Conservation (phyloP, 1,284 basidiomycete species). For the Sanguinoderma infundibulare region DNA sequence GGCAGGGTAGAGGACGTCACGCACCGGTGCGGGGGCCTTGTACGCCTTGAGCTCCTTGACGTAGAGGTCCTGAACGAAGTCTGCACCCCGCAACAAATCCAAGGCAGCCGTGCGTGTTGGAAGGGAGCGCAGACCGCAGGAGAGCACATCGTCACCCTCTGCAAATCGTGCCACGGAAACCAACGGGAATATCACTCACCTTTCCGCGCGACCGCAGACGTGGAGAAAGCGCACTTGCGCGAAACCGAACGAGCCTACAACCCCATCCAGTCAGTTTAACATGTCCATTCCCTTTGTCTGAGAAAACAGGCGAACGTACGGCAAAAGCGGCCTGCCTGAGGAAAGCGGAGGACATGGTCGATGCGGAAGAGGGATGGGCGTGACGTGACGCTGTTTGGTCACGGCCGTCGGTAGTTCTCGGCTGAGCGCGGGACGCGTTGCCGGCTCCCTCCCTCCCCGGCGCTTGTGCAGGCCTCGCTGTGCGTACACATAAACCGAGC, state of each 20-base stretch:
- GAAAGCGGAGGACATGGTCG: constrained; percentile 59
- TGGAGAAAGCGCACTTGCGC: constrained; percentile 61
- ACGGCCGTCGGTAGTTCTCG: constrained; percentile 26
- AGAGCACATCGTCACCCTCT: neutral
- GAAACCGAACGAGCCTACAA: constrained; percentile 43
- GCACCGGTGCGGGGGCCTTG: constrained; percentile 68
- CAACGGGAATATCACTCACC: constrained; percentile 48
- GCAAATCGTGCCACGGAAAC: constrained; percentile 7
- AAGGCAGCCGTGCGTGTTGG: too few species aligned
- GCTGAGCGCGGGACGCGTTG: constrained; percentile 31
- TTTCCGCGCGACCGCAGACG: constrained; percentile 69
- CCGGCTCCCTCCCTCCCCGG: too few species aligned
- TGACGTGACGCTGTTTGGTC: constrained; percentile 32
- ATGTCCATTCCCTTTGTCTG: neutral
- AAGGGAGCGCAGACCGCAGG: too few species aligned
- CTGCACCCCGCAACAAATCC: constrained; percentile 43
- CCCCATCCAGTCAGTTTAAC: constrained; percentile 33
- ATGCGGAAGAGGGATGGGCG: constrained; percentile 39
- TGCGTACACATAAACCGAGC: neutral
- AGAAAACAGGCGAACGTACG: constrained; percentile 40
- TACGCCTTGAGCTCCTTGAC: constrained; percentile 89
- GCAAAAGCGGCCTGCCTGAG: constrained; percentile 59
- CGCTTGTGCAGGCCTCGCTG: neutral
- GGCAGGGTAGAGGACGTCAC: constrained; percentile 31
- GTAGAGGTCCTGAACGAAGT: constrained; percentile 93